Percentiles rank a stretch among this genome's conserved stretches.
Conservation (phyloP, 192 early-diverging fungal species). For the Dispira simplex region DNA sequence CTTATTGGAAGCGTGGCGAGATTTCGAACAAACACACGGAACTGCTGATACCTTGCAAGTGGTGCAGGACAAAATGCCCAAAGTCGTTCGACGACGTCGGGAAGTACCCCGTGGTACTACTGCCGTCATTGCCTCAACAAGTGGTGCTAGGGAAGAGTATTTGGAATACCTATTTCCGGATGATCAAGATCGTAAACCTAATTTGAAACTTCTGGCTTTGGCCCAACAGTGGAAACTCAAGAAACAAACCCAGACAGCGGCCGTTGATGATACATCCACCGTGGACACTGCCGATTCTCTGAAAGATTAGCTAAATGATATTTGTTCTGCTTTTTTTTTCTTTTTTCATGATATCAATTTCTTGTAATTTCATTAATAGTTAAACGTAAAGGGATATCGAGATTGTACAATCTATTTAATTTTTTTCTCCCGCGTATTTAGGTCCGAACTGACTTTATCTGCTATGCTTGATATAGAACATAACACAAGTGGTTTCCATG, state of each 20-base stretch:
- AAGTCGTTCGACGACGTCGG: slow-evolving; percentile 81
- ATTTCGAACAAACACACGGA: slow-evolving; percentile 56
- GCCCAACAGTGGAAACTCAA: slow-evolving; percentile 69
- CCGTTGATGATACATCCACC: too few species aligned
- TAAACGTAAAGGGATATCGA: too few species aligned
- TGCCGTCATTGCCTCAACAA: slow-evolving; percentile 18
- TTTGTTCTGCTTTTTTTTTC: too few species aligned
- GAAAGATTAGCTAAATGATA: too few species aligned
- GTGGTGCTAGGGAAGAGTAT: slow-evolving; percentile 86
- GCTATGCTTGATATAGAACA: too few species aligned
- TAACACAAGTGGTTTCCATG: too few species aligned
- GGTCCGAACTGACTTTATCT: too few species aligned
- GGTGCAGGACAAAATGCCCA: slow-evolving; percentile 69
- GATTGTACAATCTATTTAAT: too few species aligned
- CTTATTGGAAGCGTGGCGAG: slow-evolving; percentile 82
- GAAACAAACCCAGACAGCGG: neutral
- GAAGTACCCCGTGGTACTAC: slow-evolving; percentile 39
- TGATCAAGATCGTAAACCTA: slow-evolving; percentile 71
- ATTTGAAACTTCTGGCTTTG: slow-evolving; percentile 81
- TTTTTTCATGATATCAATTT: too few species aligned
- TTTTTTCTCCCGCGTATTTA: too few species aligned
- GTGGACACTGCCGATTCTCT: too few species aligned
- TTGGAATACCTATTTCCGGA: slow-evolving; percentile 98
- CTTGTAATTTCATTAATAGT: too few species aligned
- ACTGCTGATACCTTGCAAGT: slow-evolving; percentile 30